Evolutionary conservation across 1,284 basidiomycete genomes (phyloP), one percentile per base, ranked within the genome.

Genomic region (Fomitopsis palustris): DNA sequence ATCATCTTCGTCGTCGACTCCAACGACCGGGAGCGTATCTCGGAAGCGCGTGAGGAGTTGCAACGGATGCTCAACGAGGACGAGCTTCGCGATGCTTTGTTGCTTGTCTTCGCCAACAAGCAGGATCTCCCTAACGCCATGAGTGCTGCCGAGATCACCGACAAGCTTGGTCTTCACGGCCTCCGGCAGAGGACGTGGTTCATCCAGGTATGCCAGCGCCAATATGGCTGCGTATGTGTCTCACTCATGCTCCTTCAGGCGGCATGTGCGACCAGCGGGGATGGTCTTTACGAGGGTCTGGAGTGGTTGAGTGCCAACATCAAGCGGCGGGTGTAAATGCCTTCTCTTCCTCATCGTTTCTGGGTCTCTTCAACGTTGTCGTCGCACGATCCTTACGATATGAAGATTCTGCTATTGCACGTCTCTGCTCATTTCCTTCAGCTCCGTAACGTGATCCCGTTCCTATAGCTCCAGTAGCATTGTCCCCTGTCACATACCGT

Each of bases 1-100:
- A 98, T 99, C 81, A 99, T 99, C 75, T 99, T 99, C 77, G 97
- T 99, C 59, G 96, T 99, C 66, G 97, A 99, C 78, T 99, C 97
- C 59, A 99, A 99, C 79, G 97, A 99, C 83, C 85, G 97, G 78
- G 97, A 99, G 79, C 96, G 97, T 92, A 93, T 99, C 64, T 92
- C 94, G 56, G 97, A 99, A 81, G 97, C 97, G 56, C 92, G 97
- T 64, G 97, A 99, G 82, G 97, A 99, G 80, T 87, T 99, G 61
- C 97, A 99, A 78, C 92, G 96, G 73, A 99, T 99, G 96, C 81
- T 99, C 77, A 98, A 98, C 79, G 97, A 99, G 79, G 96, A 99
- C 73, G 97, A 99, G 81, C 91, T 99, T 67, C 93, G 96, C 65
- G 95, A 99, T 76, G 97, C 97, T 54, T 90, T 98, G 70, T 88